Conservation (phyloP, 176 grass and related monocot genomes). For the Puccinellia tenuiflora region DNA sequence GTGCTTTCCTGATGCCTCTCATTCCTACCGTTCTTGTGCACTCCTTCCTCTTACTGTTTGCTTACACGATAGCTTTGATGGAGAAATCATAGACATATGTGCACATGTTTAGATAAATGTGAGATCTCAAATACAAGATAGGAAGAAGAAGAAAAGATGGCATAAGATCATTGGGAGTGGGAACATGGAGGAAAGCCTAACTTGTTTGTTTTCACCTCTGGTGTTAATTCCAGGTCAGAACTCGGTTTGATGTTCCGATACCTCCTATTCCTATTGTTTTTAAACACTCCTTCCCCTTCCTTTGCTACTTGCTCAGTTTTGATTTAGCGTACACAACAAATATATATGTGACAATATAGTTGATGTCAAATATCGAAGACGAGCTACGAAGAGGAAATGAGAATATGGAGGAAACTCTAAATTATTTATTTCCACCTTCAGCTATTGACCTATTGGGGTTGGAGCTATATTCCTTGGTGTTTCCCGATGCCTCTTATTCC, state of each 20-base stretch:
- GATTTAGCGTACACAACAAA: neutral
- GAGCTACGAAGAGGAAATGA: neutral
- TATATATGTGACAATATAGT: neutral
- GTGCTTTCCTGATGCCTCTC: neutral
- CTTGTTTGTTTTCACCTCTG: neutral
- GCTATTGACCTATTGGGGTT: too few relatives aligned
- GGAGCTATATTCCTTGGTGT: neutral
- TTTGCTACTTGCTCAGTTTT: neutral
- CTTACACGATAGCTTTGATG: neutral
- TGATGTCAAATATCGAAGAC: neutral
- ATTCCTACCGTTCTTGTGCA: conserved; percentile 8
- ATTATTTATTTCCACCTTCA: neutral
- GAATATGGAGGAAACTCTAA: neutral
- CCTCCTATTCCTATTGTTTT: too few relatives aligned
- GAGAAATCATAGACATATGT: neutral
- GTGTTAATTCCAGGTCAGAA: neutral
- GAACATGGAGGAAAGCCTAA: neutral
- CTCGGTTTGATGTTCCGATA: neutral
- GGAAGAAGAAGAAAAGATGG: neutral
- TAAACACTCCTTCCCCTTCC: conserved; percentile 14
- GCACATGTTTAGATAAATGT: neutral
- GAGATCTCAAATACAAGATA: neutral
- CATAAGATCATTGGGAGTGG: neutral
- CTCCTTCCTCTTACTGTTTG: conserved; percentile 9
- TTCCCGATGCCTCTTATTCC: too few relatives aligned